phyloP scores from a whole-genome alignment of 768 basidiomycete genomes.

The Hericium alpestre region DNA sequence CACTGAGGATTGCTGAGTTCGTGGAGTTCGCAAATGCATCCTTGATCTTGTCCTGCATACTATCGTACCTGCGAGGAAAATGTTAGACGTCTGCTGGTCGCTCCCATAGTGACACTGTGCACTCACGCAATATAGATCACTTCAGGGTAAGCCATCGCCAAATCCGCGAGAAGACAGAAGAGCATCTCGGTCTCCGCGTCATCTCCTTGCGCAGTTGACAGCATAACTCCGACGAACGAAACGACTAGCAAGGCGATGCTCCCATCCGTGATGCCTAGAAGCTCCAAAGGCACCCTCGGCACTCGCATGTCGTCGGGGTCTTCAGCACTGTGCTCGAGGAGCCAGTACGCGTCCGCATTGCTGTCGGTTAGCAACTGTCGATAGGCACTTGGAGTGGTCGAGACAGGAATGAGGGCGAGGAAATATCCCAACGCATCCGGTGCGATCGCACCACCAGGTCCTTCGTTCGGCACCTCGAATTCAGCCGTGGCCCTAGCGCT shows the following conservation, averaged over 20 bases:
- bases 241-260: slow-evolving; percentile 61
- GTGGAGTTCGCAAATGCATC: slow-evolving; percentile 62
- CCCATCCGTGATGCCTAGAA: slow-evolving; percentile 53
- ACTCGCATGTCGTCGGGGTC: slow-evolving; percentile 28
- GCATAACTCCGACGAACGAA: slow-evolving; percentile 67
- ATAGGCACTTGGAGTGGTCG: slow-evolving; percentile 46
- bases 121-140: slow-evolving; percentile 65
- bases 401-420: slow-evolving; percentile 63
- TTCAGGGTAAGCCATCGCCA: slow-evolving; percentile 59
- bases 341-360: slow-evolving; percentile 37
- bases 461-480: slow-evolving; percentile 23
- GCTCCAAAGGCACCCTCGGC: slow-evolving; percentile 42
- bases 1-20: slow-evolving; percentile 58
- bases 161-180: slow-evolving; percentile 65
- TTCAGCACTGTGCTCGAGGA: slow-evolving; percentile 34
- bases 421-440: slow-evolving; percentile 68
- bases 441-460: slow-evolving; percentile 33
- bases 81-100: not conserved
- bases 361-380: slow-evolving; percentile 55
- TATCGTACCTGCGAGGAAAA: slow-evolving; percentile 48
- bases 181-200: slow-evolving; percentile 76
- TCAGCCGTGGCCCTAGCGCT: slow-evolving; percentile 36
- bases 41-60: slow-evolving; percentile 63
- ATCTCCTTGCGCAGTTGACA: slow-evolving; percentile 66
- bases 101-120: not conserved